Conservation (phyloP, 352 stramenopile species). For the Globisporangium cylindrosporum region DNA sequence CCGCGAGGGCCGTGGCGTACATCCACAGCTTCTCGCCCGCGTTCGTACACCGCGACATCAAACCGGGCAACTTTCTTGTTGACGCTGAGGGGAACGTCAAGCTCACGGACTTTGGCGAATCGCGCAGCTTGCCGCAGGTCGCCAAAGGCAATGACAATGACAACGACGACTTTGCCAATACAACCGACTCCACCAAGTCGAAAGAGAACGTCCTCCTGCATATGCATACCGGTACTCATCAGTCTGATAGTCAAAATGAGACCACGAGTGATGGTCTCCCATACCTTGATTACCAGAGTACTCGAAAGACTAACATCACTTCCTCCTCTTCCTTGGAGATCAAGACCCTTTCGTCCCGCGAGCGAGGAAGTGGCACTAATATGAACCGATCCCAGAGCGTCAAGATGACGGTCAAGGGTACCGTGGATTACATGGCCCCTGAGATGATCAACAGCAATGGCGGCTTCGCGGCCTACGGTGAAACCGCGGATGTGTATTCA, state of each 20-base stretch:
- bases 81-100: conserved; percentile 17
- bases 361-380: background rate
- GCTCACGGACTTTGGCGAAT: conserved; percentile 61
- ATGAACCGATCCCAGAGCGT: background rate
- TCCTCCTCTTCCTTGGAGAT: background rate
- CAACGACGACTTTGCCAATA: background rate
- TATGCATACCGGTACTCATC: background rate
- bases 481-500: conserved; percentile 24
- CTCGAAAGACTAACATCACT: background rate
- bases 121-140: conserved; percentile 13
- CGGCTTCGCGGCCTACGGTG: conserved; percentile 43
- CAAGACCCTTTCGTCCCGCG: background rate
- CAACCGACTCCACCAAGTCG: background rate
- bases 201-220: background rate
- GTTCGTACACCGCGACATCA: conserved; percentile 80
- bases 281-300: conserved; percentile 3
- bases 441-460: conserved; percentile 63
- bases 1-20: conserved; percentile 62
- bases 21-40: conserved; percentile 70
- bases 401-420: conserved; percentile 60
- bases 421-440: conserved; percentile 73
- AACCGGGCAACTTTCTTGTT: conserved; percentile 53
- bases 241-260: background rate
- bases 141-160: background rate
- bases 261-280: background rate